Evolutionary conservation across 2,329 filamentous ascomycete species (phyloP).

Genomic region (Aspergillus novoparasiticus): DNA sequence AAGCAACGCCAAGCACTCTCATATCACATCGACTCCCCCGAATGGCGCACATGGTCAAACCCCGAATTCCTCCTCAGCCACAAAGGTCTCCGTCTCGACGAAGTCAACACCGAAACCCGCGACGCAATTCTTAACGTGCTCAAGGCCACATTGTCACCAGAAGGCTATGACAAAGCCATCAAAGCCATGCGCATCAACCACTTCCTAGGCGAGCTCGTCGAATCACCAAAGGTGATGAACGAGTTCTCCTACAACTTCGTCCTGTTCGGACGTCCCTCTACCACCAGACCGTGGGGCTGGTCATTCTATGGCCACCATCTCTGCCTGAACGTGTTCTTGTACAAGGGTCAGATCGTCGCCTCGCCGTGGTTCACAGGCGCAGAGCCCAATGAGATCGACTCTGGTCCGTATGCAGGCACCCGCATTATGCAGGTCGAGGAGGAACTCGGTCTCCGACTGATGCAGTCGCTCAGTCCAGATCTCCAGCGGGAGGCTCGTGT

Average conservation of each 20-base stretch:
- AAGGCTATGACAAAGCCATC: conserved; percentile 71
- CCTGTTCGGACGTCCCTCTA: conserved; percentile 66
- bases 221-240: conserved; percentile 67
- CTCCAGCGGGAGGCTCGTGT: conserved; percentile 57
- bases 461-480: conserved; percentile 61
- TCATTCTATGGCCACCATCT: conserved; percentile 79
- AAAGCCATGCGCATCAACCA: conserved; percentile 74
- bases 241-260: conserved; percentile 76
- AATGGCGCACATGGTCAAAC: conserved; percentile 73
- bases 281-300: conserved; percentile 67
- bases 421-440: conserved; percentile 69
- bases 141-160: conserved; percentile 62
- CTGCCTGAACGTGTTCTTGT: conserved; percentile 71
- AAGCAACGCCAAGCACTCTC: conserved; percentile 53
- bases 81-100: conserved; percentile 72
- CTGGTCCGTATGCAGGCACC: conserved; percentile 64
- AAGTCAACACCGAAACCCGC: conserved; percentile 51
- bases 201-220: conserved; percentile 70
- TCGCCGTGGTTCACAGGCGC: conserved; percentile 79
- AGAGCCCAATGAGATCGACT: conserved; percentile 75
- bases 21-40: conserved; percentile 68
- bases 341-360: conserved; percentile 65
- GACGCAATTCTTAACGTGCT: conserved; percentile 60
- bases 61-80: conserved; percentile 71
- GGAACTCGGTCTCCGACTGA: conserved; percentile 64